Evolutionary conservation across 2,329 filamentous ascomycete genomes (phyloP), one percentile per base, ranked within the genome.

Genomic region (Nothopassalora personata): DNA sequence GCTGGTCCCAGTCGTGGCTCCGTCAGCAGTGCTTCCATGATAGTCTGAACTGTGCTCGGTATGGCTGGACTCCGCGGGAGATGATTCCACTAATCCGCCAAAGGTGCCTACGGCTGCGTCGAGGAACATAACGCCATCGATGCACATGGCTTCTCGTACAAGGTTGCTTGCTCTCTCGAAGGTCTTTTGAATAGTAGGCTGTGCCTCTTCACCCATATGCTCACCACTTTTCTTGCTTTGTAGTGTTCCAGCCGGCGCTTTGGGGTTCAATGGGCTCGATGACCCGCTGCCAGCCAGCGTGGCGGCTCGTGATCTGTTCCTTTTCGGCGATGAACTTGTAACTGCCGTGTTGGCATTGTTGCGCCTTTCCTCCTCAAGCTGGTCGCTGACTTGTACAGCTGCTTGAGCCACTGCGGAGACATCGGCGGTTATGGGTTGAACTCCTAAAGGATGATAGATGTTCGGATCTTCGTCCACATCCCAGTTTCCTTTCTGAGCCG

Each of bases 121-220:
- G 18, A 79, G 59, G 56, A 78, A 77, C 1, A 76, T 67, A 11
- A 81, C 77, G 1, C 79, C 80, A n/a, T 80, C 79, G 4, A 79
- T 76, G 8, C 71, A 71, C 19, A 82, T 69, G n/a, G 79, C 77
- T 57, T 81, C 74, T 1, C 76, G 74, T 3, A 83, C 70, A 0
- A 82, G 63, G 31, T 77, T 74, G 0, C 80, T 78, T 1, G 81
- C 81, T 23, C 80, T 73, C 11, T 72, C 69, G 56, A 82, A 81
- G 2, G 77, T 77, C 60, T 48, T 61, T 10, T 64, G 59, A 18
- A 58, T 57, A 47, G 51, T 62, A n/a, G 57, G 54, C 8, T 45
- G 58, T 10, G 56, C 56, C 51, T 62, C 61, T 28, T 19, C 15
- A 11, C 61, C 58, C 13, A 64, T 47, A 11, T 52, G 54, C n/a